A percentile compares a stretch with the other conserved stretches of the same genome.
Evolutionary conservation across 2,329 filamentous ascomycete genomes (phyloP).

Genomic region (Phoma herbarum): DNA sequence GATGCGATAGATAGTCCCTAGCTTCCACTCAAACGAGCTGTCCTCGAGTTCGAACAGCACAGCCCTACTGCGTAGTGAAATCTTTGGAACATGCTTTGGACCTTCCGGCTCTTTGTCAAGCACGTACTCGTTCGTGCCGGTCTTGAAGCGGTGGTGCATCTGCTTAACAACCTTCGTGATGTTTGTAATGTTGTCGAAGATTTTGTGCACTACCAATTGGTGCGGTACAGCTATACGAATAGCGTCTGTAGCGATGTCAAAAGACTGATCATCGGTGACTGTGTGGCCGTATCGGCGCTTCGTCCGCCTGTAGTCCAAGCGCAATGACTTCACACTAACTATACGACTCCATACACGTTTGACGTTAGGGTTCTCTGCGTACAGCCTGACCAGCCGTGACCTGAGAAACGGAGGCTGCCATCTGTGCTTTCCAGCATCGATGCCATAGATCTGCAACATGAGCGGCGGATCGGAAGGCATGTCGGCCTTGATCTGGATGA

Average conservation of each 20-base stretch:
- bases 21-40: conserved; percentile 95
- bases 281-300: conserved; percentile 72
- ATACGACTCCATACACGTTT: conserved; percentile 85
- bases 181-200: conserved; percentile 94
- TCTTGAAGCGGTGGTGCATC: conserved; percentile 91
- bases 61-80: conserved; percentile 82
- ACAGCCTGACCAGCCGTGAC: conserved; percentile 81
- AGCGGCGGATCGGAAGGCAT: conserved; percentile 90
- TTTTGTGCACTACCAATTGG: conserved; percentile 85
- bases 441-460: conserved; percentile 85
- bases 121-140: conserved; percentile 86
- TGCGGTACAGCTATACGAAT: conserved; percentile 89
- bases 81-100: conserved; percentile 84
- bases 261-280: conserved; percentile 76
- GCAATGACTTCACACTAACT: conserved; percentile 80
- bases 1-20: conserved; percentile 91
- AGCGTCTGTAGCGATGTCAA: conserved; percentile 85
- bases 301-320: conserved; percentile 81
- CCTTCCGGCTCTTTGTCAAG: conserved; percentile 84
- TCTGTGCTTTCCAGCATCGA: conserved; percentile 84
- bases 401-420: conserved; percentile 86
- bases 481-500: conserved; percentile 87
- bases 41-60: conserved; percentile 94
- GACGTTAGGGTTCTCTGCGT: conserved; percentile 86
- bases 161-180: conserved; percentile 87